phyloP scores from a whole-genome alignment of 2,329 filamentous ascomycete genomes.

The Chaetomiaceae sp. region DNA sequence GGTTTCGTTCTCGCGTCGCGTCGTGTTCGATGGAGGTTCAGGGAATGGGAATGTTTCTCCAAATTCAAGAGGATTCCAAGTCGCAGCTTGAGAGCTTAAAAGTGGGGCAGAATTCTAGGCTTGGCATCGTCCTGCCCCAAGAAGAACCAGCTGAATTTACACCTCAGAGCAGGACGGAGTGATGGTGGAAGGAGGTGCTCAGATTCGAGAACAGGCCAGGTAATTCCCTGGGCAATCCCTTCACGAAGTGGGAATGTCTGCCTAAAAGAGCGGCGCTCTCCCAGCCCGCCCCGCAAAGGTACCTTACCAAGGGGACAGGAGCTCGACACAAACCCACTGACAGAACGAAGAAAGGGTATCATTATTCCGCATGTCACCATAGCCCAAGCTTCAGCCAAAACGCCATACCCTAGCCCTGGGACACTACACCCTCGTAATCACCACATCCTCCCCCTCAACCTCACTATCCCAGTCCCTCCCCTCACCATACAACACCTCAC shows the following conservation, averaged over 20 bases:
- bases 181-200: no score
- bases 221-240: no score
- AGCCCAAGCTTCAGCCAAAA: neutral
- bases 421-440: slow-evolving; percentile 18
- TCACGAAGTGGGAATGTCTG: no score
- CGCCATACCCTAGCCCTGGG: neutral
- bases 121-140: no score
- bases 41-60: slow-evolving; percentile 8
- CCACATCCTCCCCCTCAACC: slow-evolving; percentile 18
- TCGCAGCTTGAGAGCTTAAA: neutral
- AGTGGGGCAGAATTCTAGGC: neutral
- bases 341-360: slow-evolving; percentile 1
- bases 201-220: no score
- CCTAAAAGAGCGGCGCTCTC: no score
- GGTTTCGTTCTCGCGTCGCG: neutral
- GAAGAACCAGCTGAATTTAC: neutral
- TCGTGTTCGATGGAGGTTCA: slow-evolving; percentile 10
- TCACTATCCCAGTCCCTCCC: slow-evolving; percentile 29
- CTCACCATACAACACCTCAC: slow-evolving; percentile 85
- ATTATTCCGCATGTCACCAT: neutral
- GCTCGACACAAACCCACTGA: no score
- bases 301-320: no score
- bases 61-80: slow-evolving; percentile 12
- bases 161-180: no score
- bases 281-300: no score